Conservation (phyloP, 768 basidiomycete genomes). For the Serendipita sp. region DNA sequence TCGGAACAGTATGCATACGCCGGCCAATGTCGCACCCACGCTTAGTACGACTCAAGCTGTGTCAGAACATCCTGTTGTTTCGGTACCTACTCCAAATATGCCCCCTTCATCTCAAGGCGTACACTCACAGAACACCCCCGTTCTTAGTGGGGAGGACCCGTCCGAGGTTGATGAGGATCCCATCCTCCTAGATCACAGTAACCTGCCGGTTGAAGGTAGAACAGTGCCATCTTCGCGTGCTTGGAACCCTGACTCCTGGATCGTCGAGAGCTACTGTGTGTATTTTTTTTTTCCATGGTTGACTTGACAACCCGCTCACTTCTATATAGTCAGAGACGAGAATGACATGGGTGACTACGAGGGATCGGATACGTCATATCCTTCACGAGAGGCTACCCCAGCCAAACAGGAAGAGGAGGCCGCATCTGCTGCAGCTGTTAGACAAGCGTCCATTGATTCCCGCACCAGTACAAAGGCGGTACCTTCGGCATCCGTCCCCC, state of each 20-base stretch:
- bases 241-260: background rate
- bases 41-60: too few species aligned
- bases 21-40: background rate
- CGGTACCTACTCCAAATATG: too few species aligned
- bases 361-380: background rate
- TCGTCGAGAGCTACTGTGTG: background rate
- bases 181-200: background rate
- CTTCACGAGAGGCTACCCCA: background rate
- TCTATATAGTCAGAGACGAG: background rate
- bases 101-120: too few species aligned
- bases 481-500: slow-evolving; percentile 3
- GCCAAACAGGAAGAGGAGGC: background rate
- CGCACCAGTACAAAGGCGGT: background rate
- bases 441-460: background rate
- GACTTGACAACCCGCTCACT: too few species aligned
- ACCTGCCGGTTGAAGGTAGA: background rate
- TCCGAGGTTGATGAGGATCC: background rate
- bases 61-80: too few species aligned
- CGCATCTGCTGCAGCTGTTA: background rate
- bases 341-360: background rate
- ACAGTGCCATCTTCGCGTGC: background rate
- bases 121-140: too few species aligned
- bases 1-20: background rate
- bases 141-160: too few species aligned
- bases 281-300: background rate